Evolutionary conservation across 805 yeast genomes (phyloP), one percentile per base, ranked within the genome.

Genomic region (Yamadazyma tumulicola): DNA sequence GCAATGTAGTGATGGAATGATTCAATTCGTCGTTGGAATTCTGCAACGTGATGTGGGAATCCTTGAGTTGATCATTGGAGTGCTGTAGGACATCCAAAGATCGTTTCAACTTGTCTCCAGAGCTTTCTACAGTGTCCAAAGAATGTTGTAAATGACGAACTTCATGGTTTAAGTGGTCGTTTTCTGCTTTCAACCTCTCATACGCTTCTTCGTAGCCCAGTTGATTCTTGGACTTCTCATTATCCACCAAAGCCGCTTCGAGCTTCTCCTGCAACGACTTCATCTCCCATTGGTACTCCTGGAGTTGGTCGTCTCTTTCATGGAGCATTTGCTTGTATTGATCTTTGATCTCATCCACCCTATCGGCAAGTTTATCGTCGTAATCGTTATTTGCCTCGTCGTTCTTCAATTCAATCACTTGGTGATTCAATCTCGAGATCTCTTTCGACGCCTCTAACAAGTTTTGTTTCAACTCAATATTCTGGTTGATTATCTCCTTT

Each of bases 401-500:
- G 15, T 12, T 29, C 25, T 17, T 11, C 8, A 11, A 22, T 22
- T 23, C 27, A 14, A 6, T n/a, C n/a, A 37, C n/a, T 31, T 31
- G 29, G 9, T 19, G 19, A 23, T 32, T 26, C 18, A 48, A 31
- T 0, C 34, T 37, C 3, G 43, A 32, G 7, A 48, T 40, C 13
- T 43, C 44, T 18, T 42, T 32, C 14, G 44, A 25, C 26, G 45
- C 39, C 12, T 48, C 45, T 15, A 41, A 15, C 16, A 55, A 46
- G 31, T 56, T 54, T 32, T 57, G 60, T 27, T 47, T 54, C 33
- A 64, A 43, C 12, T 57, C 55, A 9, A 66, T 57, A 37, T 68
- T 68, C 38, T 64, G 64, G 35, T 51, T 52, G 21, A 69, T 54
- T 32, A 71, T 35, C 5, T 60, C 63, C 2, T 51, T 45, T 21